Evolutionary conservation across 1,139 yeast species (phyloP).

Genomic region (Petasospora fabianii): DNA sequence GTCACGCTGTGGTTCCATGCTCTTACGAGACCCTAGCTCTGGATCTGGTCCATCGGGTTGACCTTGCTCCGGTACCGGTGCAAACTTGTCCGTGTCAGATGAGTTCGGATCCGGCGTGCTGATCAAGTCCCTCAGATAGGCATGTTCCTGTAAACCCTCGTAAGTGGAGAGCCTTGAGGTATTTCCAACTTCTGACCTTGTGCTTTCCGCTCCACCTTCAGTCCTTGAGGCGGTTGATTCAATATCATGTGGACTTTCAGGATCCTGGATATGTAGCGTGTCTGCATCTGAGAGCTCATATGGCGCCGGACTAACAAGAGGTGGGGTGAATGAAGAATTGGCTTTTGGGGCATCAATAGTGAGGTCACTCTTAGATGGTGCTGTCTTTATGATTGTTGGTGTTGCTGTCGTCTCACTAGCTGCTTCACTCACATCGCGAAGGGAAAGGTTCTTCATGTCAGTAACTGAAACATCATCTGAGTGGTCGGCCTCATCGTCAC

Average conservation of each 20-base stretch:
- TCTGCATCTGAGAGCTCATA: slow-evolving; percentile 25
- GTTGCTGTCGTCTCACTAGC: background rate
- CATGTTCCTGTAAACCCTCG: slow-evolving; percentile 19
- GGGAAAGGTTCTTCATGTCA: background rate
- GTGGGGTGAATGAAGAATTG: slow-evolving; percentile 1
- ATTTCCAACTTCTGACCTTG: background rate
- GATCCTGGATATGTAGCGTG: slow-evolving; percentile 23
- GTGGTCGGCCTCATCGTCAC: slow-evolving; percentile 2
- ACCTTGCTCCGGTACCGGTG: background rate
- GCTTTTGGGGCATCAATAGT: slow-evolving; percentile 1
- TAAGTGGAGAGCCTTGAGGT: slow-evolving; percentile 4
- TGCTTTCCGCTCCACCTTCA: background rate
- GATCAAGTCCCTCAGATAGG: slow-evolving; percentile 22
- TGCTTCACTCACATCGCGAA: background rate
- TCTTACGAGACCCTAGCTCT: slow-evolving; percentile 1
- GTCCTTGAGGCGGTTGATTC: background rate
- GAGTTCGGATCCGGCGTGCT: slow-evolving; percentile 20
- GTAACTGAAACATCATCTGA: slow-evolving; percentile 2
- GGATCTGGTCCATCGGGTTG: background rate
- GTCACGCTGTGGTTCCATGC: slow-evolving; percentile 14
- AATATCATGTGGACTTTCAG: slow-evolving; percentile 3
- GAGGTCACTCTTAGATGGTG: background rate
- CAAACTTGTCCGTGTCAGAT: slow-evolving; percentile 1
- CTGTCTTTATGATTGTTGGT: slow-evolving; percentile 1
- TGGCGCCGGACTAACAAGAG: slow-evolving; percentile 14